phyloP scores from a whole-genome alignment of 23 red algal genomes.

The Gracilaria vermiculophylla region DNA sequence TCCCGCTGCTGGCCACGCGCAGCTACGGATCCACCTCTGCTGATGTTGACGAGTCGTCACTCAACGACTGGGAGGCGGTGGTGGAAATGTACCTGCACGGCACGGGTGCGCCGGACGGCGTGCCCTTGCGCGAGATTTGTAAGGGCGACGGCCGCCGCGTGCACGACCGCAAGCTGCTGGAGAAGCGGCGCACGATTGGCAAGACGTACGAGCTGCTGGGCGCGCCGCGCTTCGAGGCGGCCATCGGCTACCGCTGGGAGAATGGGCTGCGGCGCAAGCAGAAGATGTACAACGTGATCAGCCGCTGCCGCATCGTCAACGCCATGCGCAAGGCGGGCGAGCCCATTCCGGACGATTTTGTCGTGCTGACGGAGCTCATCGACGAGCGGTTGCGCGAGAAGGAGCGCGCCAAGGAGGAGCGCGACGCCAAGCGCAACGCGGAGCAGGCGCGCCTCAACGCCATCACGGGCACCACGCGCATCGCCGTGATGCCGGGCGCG shows the following conservation, averaged over 20 bases:
- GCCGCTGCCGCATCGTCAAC: slow-evolving; percentile 60
- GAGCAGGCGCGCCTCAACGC: background rate
- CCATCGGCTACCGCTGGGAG: slow-evolving; percentile 58
- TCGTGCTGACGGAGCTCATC: slow-evolving; percentile 35
- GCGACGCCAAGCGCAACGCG: slow-evolving; percentile 10
- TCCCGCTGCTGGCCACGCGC: background rate
- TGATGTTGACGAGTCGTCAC: background rate
- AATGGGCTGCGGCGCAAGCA: slow-evolving; percentile 45
- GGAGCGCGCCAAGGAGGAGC: slow-evolving; percentile 17
- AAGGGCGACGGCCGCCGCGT: slow-evolving; percentile 52
- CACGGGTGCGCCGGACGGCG: slow-evolving; percentile 44
- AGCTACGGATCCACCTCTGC: slow-evolving; percentile 4
- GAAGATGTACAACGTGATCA: slow-evolving; percentile 72
- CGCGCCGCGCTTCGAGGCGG: slow-evolving; percentile 35
- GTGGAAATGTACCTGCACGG: slow-evolving; percentile 57
- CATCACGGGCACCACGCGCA: slow-evolving; percentile 1
- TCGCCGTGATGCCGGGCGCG: background rate
- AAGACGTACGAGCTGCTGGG: slow-evolving; percentile 63
- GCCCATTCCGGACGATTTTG: slow-evolving; percentile 39
- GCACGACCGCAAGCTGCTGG: slow-evolving; percentile 58
- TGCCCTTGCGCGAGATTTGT: slow-evolving; percentile 24
- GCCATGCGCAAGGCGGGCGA: slow-evolving; percentile 43
- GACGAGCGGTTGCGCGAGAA: slow-evolving; percentile 50
- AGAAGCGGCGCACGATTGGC: slow-evolving; percentile 68
- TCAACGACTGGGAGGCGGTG: slow-evolving; percentile 64